Base-by-base conservation (phyloP, 108 stramenopile species). In the Discostella stelligeroides region DNA sequence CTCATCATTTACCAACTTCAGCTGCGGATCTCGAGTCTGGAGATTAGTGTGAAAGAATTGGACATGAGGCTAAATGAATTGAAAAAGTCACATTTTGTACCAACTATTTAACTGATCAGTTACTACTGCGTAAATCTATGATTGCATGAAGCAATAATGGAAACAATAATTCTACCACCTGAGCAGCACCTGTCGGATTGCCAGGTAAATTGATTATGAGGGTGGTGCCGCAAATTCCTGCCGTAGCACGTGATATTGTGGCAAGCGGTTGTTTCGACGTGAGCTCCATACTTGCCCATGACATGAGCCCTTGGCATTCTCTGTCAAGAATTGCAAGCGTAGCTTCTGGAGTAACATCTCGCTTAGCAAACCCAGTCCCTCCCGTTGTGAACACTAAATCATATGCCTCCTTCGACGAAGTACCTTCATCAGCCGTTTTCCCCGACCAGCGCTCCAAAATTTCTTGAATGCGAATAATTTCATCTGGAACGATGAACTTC, bases 321-420 rank as follows among this genome's bases (percentile, higher is more conserved):
- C 75, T 67, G 28, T 91, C 87, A 27, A 94, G 58, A n/a, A 91
- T 65, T 11, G 53, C 46, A 12, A 60, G 34, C 29, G 94, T 95
- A 29, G 97, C 97, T 82, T 97, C 97, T 11, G 95, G 95, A 13
- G 97, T 97, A 3, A 95, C 87, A 81, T 97, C 97, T 1, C 95
- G 86, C 7, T 80, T 30, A 12, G 85, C 63, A 54, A 97, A 92
- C 9, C 97, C 97, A 9, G 97, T 97, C 29, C 97, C 97, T 11
- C 97, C 97, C 6, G 94, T 93, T 13, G 95, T 96, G 23, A 95
- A 78, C 37, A 97, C 76, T 62, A 97, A 75, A 68, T 94, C 80
- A 37, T 82, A 63, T 24, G 60, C 25, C 13, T 46, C 15, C n/a
- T 67, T 21, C 21, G 56, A 71, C 43, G 63, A 30, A 12, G 24